Evolutionary conservation across 257 asterid genomes (phyloP), one percentile per base, ranked within the genome.

Genomic region (Leptodermis oblonga): DNA sequence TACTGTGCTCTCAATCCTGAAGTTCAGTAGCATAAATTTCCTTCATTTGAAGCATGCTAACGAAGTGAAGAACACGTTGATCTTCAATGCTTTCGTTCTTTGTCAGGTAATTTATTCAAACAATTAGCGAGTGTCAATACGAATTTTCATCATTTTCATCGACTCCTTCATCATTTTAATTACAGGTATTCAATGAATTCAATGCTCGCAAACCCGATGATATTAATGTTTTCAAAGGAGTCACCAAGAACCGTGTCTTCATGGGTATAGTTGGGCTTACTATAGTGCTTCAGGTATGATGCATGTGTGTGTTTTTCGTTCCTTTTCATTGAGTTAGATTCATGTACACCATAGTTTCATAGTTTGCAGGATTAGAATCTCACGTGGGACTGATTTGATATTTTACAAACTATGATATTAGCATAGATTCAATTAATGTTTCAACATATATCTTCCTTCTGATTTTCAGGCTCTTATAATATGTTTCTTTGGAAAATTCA

Each of bases 191-290:
- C 73, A 93, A 93, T 72, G 96, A 86, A 73, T 87, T 93, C 43
- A 93, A 93, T 82, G 93, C 97, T 73, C 89, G 98, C 56, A 90
- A 93, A 72, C 97, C 98, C 0, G 97, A 93, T 62, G 88, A 93
- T 82, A 72, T 88, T 9, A 93, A 93, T 78, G 90, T 88, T 15
- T 93, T 86, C 77, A 75, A 73, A 75, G 97, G 97, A 56, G 96
- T 93, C 36, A 82, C 88, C 53, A 87, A 51, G 62, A 93, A 90
- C 83, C 83, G 45, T 77, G 95, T 93, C 58, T 93, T 93, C 76
- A 78, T 90, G 85, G 87, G 86, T 15, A 90, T 90, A 56, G 58
- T 93, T 43, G 83, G 82, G 39, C n/a, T 93, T 15, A 90, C 90
- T 33, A 80, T 87, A 55, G 86, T 87, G 78, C 89, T 93, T 71